Evolutionary conservation across 2,329 filamentous ascomycete genomes (phyloP), one percentile per base, ranked within the genome.

Genomic region (Cordyceps militaris): DNA sequence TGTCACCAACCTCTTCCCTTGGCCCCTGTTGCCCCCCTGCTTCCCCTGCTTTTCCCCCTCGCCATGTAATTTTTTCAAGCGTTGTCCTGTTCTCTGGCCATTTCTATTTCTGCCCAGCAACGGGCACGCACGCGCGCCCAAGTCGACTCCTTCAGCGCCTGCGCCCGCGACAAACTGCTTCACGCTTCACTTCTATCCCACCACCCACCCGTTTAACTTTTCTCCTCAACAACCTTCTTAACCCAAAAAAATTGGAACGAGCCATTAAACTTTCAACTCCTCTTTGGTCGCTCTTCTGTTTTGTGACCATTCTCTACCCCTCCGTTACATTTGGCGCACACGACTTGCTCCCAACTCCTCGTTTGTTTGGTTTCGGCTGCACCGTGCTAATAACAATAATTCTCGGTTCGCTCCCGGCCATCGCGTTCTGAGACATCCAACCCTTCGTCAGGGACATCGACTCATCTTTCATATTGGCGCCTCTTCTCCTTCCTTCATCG

Each of bases 341-440:
- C 30, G 42, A 47, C 21, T 55, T 43, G 40, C 38, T 21, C 21
- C 4, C 30, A 9, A 13, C 21, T 24, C 21, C 19, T 19, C 30
- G 21, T 55, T 55, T 55, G 52, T 55, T 55, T 55, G 42, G 52
- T 47, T 47, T 55, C 52, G 52, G 30, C 42, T 24, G 23, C 32
- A 30, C 43, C 42, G 52, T 47, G 23, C 52, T 7, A 9, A 21
- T 38, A 16, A 13, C 16, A n/a, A 4, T 36, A n/a, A 4, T 36
- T 54, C 19, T 55, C 21, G 21, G n/a, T 23, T 23, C 52, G 52
- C 38, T 38, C 30, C 32, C 42, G 32, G 38, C 21, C 24, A 19
- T 55, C 43, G 30, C 30, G 3, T 40, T 55, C 30, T 55, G 52
- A 55, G 52, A 55, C 52, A 55, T 47, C 23, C 32, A 55, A 47